These are phyloP conservation scores for Cryptococcus amylolentus DNA, from an alignment of 1,284 basidiomycete genomes.

Conservation along the genomic window DNA sequence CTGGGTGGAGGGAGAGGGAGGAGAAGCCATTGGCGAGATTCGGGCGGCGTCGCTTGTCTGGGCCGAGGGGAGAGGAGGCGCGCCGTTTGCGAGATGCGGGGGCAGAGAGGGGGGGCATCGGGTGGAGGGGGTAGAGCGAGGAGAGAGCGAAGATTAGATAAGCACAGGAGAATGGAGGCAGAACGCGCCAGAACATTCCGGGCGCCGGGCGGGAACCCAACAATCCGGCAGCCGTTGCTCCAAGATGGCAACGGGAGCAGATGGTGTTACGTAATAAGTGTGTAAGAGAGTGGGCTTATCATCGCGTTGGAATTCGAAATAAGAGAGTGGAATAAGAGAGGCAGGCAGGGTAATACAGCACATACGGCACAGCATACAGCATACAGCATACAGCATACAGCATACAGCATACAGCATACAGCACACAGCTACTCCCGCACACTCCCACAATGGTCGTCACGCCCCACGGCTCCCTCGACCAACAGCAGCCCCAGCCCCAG, in stretches of 20 bases:
- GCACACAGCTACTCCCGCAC: too few relatives aligned
- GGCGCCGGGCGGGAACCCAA: not conserved
- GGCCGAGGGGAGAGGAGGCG: conserved; percentile 15
- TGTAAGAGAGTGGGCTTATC: too few relatives aligned
- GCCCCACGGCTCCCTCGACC: not conserved
- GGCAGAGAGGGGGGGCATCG: not conserved
- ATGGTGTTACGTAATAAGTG: too few relatives aligned
- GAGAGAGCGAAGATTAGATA: too few relatives aligned
- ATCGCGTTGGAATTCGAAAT: too few relatives aligned
- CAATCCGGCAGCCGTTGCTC: not conserved
- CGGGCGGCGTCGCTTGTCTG: conserved; percentile 33
- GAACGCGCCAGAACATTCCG: not conserved
- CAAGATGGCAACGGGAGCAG: too few relatives aligned
- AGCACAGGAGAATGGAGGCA: not conserved
- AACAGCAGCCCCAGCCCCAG: too few relatives aligned
- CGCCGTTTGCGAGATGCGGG: conserved; percentile 14
- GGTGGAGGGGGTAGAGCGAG: not conserved
- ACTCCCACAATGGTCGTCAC: not conserved
- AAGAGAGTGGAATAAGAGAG: too few relatives aligned
- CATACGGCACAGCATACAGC: not conserved
- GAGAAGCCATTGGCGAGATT: conserved; percentile 42
- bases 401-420: not conserved
- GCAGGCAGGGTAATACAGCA: too few relatives aligned
- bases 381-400: not conserved
- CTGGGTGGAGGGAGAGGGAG: conserved; percentile 27